Conservation (phyloP, 108 stramenopile genomes). For the Cyclotella kingstonii region DNA sequence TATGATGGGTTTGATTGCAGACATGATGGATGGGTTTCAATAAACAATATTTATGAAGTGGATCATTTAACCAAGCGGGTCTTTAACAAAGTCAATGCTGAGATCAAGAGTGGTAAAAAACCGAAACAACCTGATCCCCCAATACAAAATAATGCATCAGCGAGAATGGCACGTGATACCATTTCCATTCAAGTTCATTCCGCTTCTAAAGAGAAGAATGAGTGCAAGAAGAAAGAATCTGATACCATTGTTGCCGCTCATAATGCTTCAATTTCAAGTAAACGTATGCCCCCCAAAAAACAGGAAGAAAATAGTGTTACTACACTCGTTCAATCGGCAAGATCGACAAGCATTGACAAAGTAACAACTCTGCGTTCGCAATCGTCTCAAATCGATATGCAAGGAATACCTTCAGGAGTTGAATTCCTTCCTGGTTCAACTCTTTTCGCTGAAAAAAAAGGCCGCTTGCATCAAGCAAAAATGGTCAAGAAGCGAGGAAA, state of each 20-base stretch:
- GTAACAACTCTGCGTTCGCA: neutral
- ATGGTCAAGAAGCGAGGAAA: conserved; percentile 53
- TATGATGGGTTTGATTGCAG: conserved; percentile 45
- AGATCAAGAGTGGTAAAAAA: conserved; percentile 16
- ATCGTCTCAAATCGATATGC: conserved; percentile 26
- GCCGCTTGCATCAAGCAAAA: conserved; percentile 36
- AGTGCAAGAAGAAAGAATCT: conserved; percentile 1
- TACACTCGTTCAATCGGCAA: neutral
- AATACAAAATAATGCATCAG: conserved; percentile 15
- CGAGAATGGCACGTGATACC: conserved; percentile 1
- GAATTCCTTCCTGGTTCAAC: conserved; percentile 54
- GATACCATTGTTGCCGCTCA: neutral
- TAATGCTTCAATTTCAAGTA: conserved; percentile 13
- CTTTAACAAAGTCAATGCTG: conserved; percentile 34
- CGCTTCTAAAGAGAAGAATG: neutral
- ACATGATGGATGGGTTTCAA: conserved; percentile 48
- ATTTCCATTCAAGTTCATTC: neutral
- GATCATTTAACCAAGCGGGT: conserved; percentile 45
- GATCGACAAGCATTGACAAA: neutral
- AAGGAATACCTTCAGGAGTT: conserved; percentile 41
- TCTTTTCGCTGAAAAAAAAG: conserved; percentile 42
- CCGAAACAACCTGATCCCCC: conserved; percentile 8
- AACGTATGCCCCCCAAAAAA: conserved; percentile 21
- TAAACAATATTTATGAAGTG: conserved; percentile 48
- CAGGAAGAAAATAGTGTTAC: conserved; percentile 18